phyloP scores from a whole-genome alignment of 768 basidiomycete genomes.

The Porpolomopsis calyptriformis region DNA sequence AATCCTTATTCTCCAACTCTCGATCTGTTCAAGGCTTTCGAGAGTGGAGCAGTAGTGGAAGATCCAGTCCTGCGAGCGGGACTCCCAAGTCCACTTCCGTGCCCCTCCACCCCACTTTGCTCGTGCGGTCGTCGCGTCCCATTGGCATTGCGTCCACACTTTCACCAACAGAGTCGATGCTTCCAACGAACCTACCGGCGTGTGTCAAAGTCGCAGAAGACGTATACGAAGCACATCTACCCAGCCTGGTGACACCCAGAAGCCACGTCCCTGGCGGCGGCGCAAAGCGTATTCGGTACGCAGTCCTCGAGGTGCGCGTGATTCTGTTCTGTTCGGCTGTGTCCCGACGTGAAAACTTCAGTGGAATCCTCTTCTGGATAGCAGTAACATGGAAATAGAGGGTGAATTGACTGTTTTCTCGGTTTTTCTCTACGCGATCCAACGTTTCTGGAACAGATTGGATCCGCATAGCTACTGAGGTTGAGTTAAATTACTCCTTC shows the following conservation, averaged over 20 bases:
- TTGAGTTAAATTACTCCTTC: slow-evolving; percentile 86
- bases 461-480: slow-evolving; percentile 84
- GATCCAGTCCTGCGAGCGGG: slow-evolving; percentile 35
- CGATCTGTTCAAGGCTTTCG: slow-evolving; percentile 70
- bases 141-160: slow-evolving; percentile 37
- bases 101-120: slow-evolving; percentile 29
- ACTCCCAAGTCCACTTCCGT: slow-evolving; percentile 8
- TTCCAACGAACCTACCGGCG: slow-evolving; percentile 20
- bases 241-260: slow-evolving; percentile 71
- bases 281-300: slow-evolving; percentile 72
- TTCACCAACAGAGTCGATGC: slow-evolving; percentile 12
- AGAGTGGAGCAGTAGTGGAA: slow-evolving; percentile 57
- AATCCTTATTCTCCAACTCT: slow-evolving; percentile 77
- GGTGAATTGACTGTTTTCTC: slow-evolving; percentile 30
- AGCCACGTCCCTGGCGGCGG: slow-evolving; percentile 49
- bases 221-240: slow-evolving; percentile 64
- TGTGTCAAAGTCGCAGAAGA: slow-evolving; percentile 46
- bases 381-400: slow-evolving; percentile 77
- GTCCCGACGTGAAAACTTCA: slow-evolving; percentile 19
- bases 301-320: slow-evolving; percentile 60
- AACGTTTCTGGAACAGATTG: slow-evolving; percentile 46
- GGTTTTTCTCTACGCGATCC: slow-evolving; percentile 6
- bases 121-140: slow-evolving; percentile 62
- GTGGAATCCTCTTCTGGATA: slow-evolving; percentile 85
- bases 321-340: slow-evolving; percentile 5